Evolutionary conservation across 1,139 yeast species (phyloP).

Genomic region (Debaryomyces psychrophilus): DNA sequence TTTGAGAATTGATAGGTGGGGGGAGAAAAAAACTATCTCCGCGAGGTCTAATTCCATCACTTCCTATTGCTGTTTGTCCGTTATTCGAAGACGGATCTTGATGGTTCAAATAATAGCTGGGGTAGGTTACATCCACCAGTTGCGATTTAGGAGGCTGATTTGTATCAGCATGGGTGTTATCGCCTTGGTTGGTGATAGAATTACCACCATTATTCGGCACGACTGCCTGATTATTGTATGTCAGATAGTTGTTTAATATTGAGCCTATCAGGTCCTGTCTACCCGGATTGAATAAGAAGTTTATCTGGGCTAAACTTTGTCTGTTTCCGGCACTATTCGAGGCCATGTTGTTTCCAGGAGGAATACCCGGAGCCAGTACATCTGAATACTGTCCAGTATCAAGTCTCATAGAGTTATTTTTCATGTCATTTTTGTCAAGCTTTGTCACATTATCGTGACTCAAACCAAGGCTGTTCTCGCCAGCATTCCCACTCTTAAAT

Average conservation of each 20-base stretch:
- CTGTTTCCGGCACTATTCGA: slow-evolving; percentile 2
- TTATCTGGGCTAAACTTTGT: slow-evolving; percentile 9
- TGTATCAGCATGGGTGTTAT: background rate
- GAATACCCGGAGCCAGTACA: background rate
- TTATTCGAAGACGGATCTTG: slow-evolving; percentile 13
- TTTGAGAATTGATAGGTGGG: slow-evolving; percentile 28
- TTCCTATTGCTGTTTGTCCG: slow-evolving; percentile 1
- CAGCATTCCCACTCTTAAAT: slow-evolving; percentile 7
- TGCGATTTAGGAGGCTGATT: slow-evolving; percentile 11
- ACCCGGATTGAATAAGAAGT: slow-evolving; percentile 19
- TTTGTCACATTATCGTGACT: background rate
- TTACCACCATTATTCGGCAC: slow-evolving; percentile 4
- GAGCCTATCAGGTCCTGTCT: slow-evolving; percentile 28
- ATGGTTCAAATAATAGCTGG: slow-evolving; percentile 16
- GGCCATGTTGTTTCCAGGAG: background rate
- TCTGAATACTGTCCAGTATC: slow-evolving; percentile 7
- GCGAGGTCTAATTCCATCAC: slow-evolving; percentile 23
- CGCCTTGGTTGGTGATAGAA: background rate
- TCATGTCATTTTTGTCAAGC: background rate
- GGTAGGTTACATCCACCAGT: slow-evolving; percentile 16
- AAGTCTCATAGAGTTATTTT: slow-evolving; percentile 4
- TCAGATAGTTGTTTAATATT: slow-evolving; percentile 23
- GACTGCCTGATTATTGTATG: slow-evolving; percentile 9
- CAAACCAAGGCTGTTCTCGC: background rate
- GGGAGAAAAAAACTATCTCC: slow-evolving; percentile 39